These are phyloP conservation scores for Aspergillus avenaceus DNA, from an alignment of 495 filamentous ascomycete genomes.

Conservation along the genomic window DNA sequence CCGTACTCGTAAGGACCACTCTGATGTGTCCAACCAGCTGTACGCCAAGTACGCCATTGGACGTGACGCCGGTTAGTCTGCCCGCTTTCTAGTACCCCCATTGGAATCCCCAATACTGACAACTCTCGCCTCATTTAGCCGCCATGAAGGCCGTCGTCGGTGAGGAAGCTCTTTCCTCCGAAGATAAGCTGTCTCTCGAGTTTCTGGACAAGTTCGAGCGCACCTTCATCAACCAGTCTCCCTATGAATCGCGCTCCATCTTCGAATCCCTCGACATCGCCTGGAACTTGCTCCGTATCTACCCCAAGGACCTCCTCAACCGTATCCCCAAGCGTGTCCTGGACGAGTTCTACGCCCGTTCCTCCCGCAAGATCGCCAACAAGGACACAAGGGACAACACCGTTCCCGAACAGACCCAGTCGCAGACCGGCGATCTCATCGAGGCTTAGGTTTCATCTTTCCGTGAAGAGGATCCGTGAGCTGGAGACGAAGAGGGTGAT, in stretches of 20 bases:
- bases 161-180: slow-evolving; percentile 89
- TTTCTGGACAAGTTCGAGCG: slow-evolving; percentile 98
- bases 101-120: background rate
- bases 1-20: slow-evolving; percentile 92
- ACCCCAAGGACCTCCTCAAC: slow-evolving; percentile 95
- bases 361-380: slow-evolving; percentile 47
- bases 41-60: slow-evolving; percentile 99
- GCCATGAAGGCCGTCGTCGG: slow-evolving; percentile 99
- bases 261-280: slow-evolving; percentile 91
- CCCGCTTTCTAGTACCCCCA: no score
- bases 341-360: slow-evolving; percentile 86
- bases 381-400: slow-evolving; percentile 73
- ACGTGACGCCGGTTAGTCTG: slow-evolving; percentile 68
- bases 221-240: slow-evolving; percentile 83
- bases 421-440: slow-evolving; percentile 55
- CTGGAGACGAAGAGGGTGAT: background rate
- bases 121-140: slow-evolving; percentile 39
- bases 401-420: slow-evolving; percentile 47
- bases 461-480: background rate
- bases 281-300: slow-evolving; percentile 93
- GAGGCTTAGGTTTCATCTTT: slow-evolving; percentile 36
- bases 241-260: slow-evolving; percentile 88
- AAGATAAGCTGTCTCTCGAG: slow-evolving; percentile 96
- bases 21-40: slow-evolving; percentile 97
- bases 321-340: slow-evolving; percentile 92